Evolutionary conservation across 2,329 filamentous ascomycete genomes (phyloP).

Genomic region (Colletotrichum sp.): DNA sequence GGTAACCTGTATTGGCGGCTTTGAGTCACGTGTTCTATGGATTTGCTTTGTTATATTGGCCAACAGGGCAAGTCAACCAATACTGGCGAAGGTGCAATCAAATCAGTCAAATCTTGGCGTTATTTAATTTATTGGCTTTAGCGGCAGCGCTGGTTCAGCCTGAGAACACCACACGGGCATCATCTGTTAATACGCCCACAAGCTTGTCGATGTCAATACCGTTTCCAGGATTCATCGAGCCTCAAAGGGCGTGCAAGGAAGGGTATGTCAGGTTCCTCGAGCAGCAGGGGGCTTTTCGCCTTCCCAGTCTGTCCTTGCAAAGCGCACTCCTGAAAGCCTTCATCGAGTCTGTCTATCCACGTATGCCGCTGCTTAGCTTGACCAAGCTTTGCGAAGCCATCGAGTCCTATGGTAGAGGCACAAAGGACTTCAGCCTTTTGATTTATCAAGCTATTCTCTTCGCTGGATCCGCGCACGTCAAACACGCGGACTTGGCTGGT

Average conservation of each 20-base stretch:
- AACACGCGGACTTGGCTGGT: neutral
- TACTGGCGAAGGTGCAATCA: too few relatives aligned
- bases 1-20: too few relatives aligned
- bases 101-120: too few relatives aligned
- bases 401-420: neutral
- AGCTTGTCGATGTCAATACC: neutral
- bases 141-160: too few relatives aligned
- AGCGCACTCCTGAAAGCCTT: neutral
- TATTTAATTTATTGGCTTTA: too few relatives aligned
- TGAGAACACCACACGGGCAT: neutral
- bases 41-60: too few relatives aligned
- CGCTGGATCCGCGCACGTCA: neutral
- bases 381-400: neutral
- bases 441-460: neutral
- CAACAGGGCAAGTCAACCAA: too few relatives aligned
- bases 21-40: too few relatives aligned
- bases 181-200: neutral
- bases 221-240: neutral
- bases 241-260: fast-evolving
- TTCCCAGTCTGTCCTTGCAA: neutral
- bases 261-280: neutral
- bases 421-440: neutral
- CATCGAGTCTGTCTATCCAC: neutral
- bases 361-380: neutral
- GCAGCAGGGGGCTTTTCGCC: neutral